Conservation (phyloP, 2,329 filamentous ascomycete species). For the Claviceps sp. region DNA sequence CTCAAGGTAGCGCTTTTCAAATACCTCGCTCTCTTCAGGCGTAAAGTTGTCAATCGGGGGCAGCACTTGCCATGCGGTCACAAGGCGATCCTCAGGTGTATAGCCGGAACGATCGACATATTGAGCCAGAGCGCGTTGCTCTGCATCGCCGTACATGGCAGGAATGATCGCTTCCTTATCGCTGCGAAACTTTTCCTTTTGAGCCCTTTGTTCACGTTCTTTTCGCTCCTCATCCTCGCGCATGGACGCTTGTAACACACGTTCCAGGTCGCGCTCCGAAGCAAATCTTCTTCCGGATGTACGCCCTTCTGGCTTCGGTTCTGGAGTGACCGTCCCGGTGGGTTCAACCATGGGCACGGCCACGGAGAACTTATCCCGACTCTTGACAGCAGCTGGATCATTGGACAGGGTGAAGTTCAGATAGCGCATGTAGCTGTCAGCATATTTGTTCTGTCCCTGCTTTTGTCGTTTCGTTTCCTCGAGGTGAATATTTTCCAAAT, state of each 20-base stretch:
- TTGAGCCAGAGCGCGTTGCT: slow-evolving; percentile 42
- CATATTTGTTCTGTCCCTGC: slow-evolving; percentile 27
- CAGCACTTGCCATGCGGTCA: slow-evolving; percentile 57
- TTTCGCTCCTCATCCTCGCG: slow-evolving; percentile 56
- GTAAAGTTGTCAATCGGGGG: slow-evolving; percentile 65
- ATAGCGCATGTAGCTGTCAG: slow-evolving; percentile 35
- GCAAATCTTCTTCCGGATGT: slow-evolving; percentile 44
- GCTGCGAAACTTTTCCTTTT: slow-evolving; percentile 57
- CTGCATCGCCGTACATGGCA: slow-evolving; percentile 49
- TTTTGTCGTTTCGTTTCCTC: slow-evolving; percentile 25
- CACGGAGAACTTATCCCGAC: slow-evolving; percentile 38
- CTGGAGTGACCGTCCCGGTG: slow-evolving; percentile 28
- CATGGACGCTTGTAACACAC: slow-evolving; percentile 58
- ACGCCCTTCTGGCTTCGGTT: slow-evolving; percentile 43
- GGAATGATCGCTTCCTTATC: slow-evolving; percentile 68
- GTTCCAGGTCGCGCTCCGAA: slow-evolving; percentile 60
- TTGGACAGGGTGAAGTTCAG: slow-evolving; percentile 42
- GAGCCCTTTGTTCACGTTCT: slow-evolving; percentile 50
- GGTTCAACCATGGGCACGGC: slow-evolving; percentile 22
- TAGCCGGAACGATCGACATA: slow-evolving; percentile 55
- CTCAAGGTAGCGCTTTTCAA: slow-evolving; percentile 63
- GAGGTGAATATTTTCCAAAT: slow-evolving; percentile 28
- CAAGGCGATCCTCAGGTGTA: slow-evolving; percentile 50
- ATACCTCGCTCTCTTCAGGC: slow-evolving; percentile 52
- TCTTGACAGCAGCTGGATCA: slow-evolving; percentile 40